Base-by-base conservation (phyloP, 108 stramenopile genomes). In the Bacterosira constricta region DNA sequence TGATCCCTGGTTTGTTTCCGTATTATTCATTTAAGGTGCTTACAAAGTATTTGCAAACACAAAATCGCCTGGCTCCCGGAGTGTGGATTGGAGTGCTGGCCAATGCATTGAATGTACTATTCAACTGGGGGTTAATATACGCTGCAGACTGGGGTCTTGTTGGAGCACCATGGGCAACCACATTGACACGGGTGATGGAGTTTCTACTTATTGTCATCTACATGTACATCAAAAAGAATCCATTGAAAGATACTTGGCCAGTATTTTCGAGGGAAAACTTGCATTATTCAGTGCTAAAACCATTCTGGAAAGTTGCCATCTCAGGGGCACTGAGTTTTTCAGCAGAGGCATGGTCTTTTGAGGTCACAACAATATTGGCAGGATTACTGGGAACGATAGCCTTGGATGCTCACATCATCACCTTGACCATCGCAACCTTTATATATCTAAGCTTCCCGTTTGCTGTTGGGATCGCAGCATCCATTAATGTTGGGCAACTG, bases 121-220 rank as follows among this genome's bases (percentile, higher is more conserved):
- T 82, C 45, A 82, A 78, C 56, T 82, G 81, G 81, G 38, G 46
- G 2, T 13, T 82, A 45, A 82, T 82, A 1, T 82, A 68, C 46
- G 32, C 20, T 4, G 31, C 35, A 6, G 76, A 42, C 2, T 47
- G 51, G 76, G 81, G 81, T 6, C 41, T 82, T 12, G 23, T 34
- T 20, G 81, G 81, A 1, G 76, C 81, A 41, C 75, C 81, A 12
- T 82, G 81, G 81, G 81, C 81, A 12, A 78, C 81, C 11, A 73
- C 76, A 7, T 52, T 82, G 47, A 82, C 81, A n/a, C 45, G 81
- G 26, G 12, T 63, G 4, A 30, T 49, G 0, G 71, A 82, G 25
- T 53, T 82, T 31, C 3, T 77, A 13, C 31, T 73, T 21, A 58
- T 82, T 26, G 26, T 12, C n/a, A 34, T 62, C n/a, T 81, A 71